phyloP scores from a whole-genome alignment of 2,329 filamentous ascomycete genomes.

The Paecilomyces sp. region DNA sequence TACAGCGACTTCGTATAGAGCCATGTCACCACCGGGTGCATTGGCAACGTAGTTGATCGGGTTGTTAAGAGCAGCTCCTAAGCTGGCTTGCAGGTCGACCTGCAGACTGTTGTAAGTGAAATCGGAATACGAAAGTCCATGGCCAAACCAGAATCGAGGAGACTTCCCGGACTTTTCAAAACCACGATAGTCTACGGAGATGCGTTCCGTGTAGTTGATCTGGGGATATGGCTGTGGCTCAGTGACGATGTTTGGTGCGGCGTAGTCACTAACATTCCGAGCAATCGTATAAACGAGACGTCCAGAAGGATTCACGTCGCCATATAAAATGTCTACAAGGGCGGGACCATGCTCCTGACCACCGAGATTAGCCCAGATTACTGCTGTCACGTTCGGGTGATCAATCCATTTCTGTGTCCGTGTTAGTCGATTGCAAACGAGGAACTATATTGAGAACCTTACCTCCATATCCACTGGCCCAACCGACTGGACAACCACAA shows the following conservation, averaged over 20 bases:
- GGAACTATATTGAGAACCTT: too few relatives aligned
- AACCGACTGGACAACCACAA: conserved; percentile 58
- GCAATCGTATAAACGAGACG: conserved; percentile 59
- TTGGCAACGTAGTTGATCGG: too few relatives aligned
- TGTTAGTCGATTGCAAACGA: too few relatives aligned
- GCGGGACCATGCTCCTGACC: conserved; percentile 47
- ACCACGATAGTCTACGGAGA: conserved; percentile 42
- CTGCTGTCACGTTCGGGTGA: conserved; percentile 56
- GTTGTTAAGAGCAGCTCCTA: too few relatives aligned
- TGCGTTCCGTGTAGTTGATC: conserved; percentile 47
- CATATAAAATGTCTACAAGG: conserved; percentile 41
- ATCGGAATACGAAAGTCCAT: conserved; percentile 51
- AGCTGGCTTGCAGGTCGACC: too few relatives aligned
- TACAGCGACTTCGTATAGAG: too few relatives aligned
- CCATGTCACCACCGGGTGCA: too few relatives aligned
- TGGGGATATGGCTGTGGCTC: conserved; percentile 35
- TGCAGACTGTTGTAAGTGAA: conserved; percentile 36
- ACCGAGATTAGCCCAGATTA: conserved; percentile 58
- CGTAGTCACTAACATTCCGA: conserved; percentile 47
- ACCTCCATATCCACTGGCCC: too few relatives aligned
- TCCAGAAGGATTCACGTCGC: conserved; percentile 40
- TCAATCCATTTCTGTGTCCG: conserved; percentile 45
- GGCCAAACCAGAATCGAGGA: conserved; percentile 52
- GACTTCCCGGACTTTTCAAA: conserved; percentile 44
- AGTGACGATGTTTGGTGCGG: conserved; percentile 46